Evolutionary conservation across 176 grass and related monocot genomes (phyloP).

Genomic region (Oryza australiensis): DNA sequence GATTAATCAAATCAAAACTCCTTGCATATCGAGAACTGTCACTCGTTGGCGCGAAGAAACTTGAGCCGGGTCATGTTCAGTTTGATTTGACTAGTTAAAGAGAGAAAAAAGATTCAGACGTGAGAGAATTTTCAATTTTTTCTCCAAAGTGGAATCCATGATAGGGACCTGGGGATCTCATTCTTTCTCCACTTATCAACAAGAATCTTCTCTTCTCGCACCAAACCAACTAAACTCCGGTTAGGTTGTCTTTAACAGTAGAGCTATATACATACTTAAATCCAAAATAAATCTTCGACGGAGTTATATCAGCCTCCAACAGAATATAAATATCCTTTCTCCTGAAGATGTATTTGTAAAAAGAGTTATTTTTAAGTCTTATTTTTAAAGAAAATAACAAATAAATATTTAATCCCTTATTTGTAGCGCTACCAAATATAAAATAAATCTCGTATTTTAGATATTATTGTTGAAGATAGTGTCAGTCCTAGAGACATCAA

Average conservation of each 20-base stretch:
- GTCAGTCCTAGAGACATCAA: neutral
- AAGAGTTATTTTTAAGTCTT: too few species aligned
- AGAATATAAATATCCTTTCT: too few species aligned
- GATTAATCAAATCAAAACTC: neutral
- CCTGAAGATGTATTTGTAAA: too few species aligned
- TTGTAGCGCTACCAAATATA: too few species aligned
- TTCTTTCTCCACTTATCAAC: constrained; percentile 28
- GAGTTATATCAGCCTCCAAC: too few species aligned
- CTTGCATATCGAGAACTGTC: neutral
- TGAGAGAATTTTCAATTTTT: neutral
- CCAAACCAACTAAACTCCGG: neutral
- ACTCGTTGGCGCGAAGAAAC: neutral
- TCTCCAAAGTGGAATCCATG: constrained; percentile 1
- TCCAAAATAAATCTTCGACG: too few species aligned
- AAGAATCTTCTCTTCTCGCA: neutral
- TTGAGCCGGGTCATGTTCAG: neutral
- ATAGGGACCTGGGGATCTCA: constrained; percentile 28
- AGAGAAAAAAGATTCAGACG: neutral
- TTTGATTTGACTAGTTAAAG: neutral
- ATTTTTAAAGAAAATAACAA: too few species aligned
- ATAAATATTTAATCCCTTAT: too few species aligned
- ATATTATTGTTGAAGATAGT: too few species aligned
- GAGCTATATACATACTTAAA: too few species aligned
- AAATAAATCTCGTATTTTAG: too few species aligned
- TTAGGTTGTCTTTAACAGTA: too few species aligned